Evolutionary conservation across 768 basidiomycete species (phyloP), one percentile per base, ranked within the genome.

Genomic region (Boletus sp.): DNA sequence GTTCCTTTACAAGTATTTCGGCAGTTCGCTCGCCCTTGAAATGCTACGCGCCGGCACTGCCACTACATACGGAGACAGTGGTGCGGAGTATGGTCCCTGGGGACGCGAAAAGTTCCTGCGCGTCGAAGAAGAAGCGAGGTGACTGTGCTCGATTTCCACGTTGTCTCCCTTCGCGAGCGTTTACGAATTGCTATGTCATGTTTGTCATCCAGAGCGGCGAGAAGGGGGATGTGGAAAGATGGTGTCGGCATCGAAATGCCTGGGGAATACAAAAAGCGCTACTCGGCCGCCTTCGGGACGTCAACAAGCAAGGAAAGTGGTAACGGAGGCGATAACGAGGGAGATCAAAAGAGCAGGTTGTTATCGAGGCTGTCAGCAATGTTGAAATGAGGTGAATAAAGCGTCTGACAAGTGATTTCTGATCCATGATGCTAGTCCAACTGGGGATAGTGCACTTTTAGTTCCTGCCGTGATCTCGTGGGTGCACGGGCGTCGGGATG

Each of bases 1-100:
- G 11, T 74, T 73, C 42, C 63, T 84, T 32, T 68, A 68, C 21
- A 71, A 68, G 7, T 57, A 54, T 10, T 15, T 43, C 29, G 82
- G 81, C 0, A 80, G 74, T 57, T 74, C 74, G 60, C 72, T 87
- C 19, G 78, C 83, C 2, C 71, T 82, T 3, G 84, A 90, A 60
- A 93, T 96, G 92, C 72, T 96, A 2, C 79, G 79, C 21, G 81
- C 84, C 0, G 94, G 93, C 4, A 87, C 84, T 76, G 93, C 75
- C 0, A 80, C 81, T 0, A 85, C 82, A 0, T 97, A 96, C 63
- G 80, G 83, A 51, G 87, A 88, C 68, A 76, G 80, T 9, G 89
- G 88, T 4, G 92, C 89, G 15, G 88, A 88, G 61, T 90, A 95
- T 57, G 93, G 93, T 1, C 70, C 75, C 21, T 77, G 76, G 72